Evolutionary conservation across 345 rosid genomes (phyloP).

Genomic region (Lenwebbia sp.): DNA sequence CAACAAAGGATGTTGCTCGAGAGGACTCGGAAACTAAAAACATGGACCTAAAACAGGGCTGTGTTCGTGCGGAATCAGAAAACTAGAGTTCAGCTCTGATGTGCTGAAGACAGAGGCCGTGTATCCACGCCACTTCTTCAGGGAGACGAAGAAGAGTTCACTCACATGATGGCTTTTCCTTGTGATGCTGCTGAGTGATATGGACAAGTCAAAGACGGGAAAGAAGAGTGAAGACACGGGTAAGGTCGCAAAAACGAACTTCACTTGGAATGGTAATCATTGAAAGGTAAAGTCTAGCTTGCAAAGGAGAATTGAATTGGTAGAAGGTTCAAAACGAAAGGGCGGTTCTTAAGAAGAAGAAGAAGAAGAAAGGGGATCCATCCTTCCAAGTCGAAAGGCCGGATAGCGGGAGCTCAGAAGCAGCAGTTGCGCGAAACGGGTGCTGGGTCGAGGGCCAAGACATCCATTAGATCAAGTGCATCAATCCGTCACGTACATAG

Average conservation of each 20-base stretch:
- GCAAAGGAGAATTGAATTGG: background rate
- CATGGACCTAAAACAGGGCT: background rate
- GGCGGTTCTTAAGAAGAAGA: background rate
- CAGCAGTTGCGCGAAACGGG: background rate
- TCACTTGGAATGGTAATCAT: background rate
- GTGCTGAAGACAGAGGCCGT: background rate
- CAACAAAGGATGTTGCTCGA: background rate
- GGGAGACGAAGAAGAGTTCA: background rate
- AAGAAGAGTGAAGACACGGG: background rate
- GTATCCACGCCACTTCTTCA: background rate
- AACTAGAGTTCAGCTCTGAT: background rate
- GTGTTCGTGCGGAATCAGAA: background rate
- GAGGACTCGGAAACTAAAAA: background rate
- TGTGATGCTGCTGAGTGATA: background rate
- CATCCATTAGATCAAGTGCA: background rate
- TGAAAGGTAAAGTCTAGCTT: background rate
- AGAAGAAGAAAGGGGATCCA: background rate
- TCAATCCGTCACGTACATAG: background rate
- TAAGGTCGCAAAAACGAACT: background rate
- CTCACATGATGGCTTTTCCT: background rate
- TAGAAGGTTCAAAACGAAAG: background rate
- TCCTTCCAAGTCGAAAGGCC: background rate
- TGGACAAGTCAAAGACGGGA: background rate
- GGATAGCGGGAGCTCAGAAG: background rate
- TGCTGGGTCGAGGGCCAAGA: background rate